Percentiles rank a stretch among this genome's conserved stretches.
Conservation (phyloP, 2,329 filamentous ascomycete species). For the Pleoardoris graminearum region DNA sequence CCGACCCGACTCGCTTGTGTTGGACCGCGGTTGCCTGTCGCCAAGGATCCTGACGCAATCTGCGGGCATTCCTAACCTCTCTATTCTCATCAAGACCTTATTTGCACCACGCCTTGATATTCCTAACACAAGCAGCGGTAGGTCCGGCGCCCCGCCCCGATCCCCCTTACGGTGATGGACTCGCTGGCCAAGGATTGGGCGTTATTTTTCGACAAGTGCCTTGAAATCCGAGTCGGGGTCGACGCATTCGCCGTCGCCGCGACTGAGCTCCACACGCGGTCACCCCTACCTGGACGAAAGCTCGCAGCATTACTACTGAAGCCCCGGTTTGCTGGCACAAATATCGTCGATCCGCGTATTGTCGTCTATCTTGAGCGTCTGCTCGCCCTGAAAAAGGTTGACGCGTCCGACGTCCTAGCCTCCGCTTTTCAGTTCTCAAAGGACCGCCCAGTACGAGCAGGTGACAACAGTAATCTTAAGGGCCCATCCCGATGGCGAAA, state of each 20-base stretch:
- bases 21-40: neutral
- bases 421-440: conserved; percentile 41
- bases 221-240: conserved; percentile 35
- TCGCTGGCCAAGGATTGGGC: conserved; percentile 40
- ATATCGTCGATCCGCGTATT: conserved; percentile 40
- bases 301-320: conserved; percentile 41
- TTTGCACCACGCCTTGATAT: conserved; percentile 27
- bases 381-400: conserved; percentile 36
- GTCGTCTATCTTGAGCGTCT: conserved; percentile 42
- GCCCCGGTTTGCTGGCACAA: conserved; percentile 31
- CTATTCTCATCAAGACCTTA: conserved; percentile 12
- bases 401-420: conserved; percentile 41
- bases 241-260: conserved; percentile 41
- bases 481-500: conserved; percentile 34
- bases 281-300: conserved; percentile 41
- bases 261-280: conserved; percentile 37
- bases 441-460: conserved; percentile 33
- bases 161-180: conserved; percentile 35
- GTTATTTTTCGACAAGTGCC: conserved; percentile 40
- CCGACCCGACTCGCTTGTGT: neutral
- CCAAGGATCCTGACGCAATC: no score
- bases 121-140: conserved; percentile 18
- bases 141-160: conserved; percentile 19
- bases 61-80: conserved; percentile 13
- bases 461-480: conserved; percentile 22